Base-by-base conservation (phyloP, 306 rosid genomes). In the Crataegus laevigata region DNA sequence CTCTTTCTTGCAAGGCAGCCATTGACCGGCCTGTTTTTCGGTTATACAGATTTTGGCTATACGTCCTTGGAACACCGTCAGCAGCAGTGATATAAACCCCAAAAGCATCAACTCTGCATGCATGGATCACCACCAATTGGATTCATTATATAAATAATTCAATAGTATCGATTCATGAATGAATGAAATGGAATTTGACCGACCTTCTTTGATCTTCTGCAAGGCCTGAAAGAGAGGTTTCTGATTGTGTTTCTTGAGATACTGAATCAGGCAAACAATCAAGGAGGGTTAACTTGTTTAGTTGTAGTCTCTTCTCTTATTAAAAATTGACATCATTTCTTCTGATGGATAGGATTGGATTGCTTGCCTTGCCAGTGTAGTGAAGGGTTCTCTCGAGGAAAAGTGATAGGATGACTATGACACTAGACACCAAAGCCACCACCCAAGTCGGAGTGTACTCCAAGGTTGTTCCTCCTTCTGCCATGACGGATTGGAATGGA, bases 161-260 rank as follows among this genome's bases (percentile, higher is more conserved):
- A 52, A 1, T 52, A 9, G n/a, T 52, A 19, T 19, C 19, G 11
- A 52, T 52, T 6, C n/a, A 17, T 2, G 19, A 52, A 17, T 52
- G 58, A 17, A 17, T 52, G 11, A 36, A 55, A 5, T 30, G 18
- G 38, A 38, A 38, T 38, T 38, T 38, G 43, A 38, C 43, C 43
- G 11, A 81, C 84, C 84, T 82, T 82, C 85, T 82, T 82, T 82
- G 82, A 82, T 77, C 77, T 82, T 82, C 71, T 66, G 76, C 60
- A 82, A 68, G 40, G 85, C 85, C 52, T 82, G 71, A 45, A 54
- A 77, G 11, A 82, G 85, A 55, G 85, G 85, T 64, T 68, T 82
- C 75, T 82, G 85, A 25, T 82, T 72, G 72, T 77, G 73, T 72
- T 55, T 82, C 82, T 72, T 73, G 62, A 82, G 82, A 76, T 68